A percentile compares a stretch with the other conserved stretches of the same genome.
Conservation (phyloP, 2,329 filamentous ascomycete species). For the Didymosphaeria variabile region DNA sequence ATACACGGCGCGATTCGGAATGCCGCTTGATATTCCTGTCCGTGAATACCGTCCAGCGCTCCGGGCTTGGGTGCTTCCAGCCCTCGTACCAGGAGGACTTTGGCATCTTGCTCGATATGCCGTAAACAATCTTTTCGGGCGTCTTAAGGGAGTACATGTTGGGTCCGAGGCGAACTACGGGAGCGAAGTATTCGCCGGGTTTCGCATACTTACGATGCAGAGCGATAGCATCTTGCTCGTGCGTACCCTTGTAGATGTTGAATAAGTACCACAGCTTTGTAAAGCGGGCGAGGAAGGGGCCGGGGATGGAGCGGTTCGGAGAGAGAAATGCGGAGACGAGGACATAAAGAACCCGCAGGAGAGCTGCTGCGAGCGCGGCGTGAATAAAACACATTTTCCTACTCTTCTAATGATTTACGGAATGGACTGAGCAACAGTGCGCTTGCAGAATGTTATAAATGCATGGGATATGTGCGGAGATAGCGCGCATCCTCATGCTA, state of each 20-base stretch:
- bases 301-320: slow-evolving; percentile 20
- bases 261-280: slow-evolving; percentile 26
- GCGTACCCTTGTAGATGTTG: slow-evolving; percentile 16
- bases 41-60: slow-evolving; percentile 47
- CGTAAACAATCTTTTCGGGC: slow-evolving; percentile 20
- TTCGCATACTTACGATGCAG: slow-evolving; percentile 21
- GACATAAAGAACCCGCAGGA: slow-evolving; percentile 14
- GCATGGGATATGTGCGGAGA: not conserved
- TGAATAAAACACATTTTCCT: not conserved
- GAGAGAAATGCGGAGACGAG: slow-evolving; percentile 17
- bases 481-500: not conserved
- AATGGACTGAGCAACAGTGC: not conserved
- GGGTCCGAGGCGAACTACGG: slow-evolving; percentile 18
- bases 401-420: not conserved
- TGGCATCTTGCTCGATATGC: slow-evolving; percentile 18
- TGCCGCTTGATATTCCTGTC: slow-evolving; percentile 51
- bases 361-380: not conserved
- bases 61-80: slow-evolving; percentile 41
- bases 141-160: slow-evolving; percentile 14
- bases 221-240: slow-evolving; percentile 23
- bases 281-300: slow-evolving; percentile 22
- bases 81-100: slow-evolving; percentile 21
- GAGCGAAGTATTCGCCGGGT: slow-evolving; percentile 7
- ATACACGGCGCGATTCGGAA: slow-evolving; percentile 44
- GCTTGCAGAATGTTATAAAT: not conserved